phyloP scores from a whole-genome alignment of 139 green algal species.

The Chlorella sp. region DNA sequence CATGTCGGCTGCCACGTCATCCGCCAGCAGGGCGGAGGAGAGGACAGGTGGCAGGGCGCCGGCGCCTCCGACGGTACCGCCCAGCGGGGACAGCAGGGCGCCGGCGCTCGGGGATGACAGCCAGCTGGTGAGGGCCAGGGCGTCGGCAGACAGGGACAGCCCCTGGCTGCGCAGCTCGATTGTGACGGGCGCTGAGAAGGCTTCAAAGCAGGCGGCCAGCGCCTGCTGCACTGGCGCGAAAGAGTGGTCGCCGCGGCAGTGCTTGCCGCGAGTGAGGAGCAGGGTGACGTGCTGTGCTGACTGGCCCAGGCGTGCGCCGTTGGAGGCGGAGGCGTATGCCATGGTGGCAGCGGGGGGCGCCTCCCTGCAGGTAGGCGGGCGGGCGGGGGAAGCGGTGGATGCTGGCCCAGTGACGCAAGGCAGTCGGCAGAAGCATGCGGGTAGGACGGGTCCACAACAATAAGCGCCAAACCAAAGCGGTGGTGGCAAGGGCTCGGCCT shows the following conservation, averaged over 20 bases:
- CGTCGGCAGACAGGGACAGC: slow-evolving; percentile 31
- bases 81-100: slow-evolving; percentile 26
- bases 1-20: slow-evolving; percentile 32
- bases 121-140: slow-evolving; percentile 31
- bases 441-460: too few relatives aligned
- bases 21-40: slow-evolving; percentile 40
- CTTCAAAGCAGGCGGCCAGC: slow-evolving; percentile 3
- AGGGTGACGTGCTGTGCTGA: slow-evolving; percentile 10
- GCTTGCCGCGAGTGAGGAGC: slow-evolving; percentile 36
- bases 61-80: neutral
- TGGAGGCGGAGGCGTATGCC: neutral
- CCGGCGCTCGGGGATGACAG: neutral
- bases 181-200: slow-evolving; percentile 34
- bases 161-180: neutral
- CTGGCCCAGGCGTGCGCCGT: neutral
- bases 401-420: too few relatives aligned
- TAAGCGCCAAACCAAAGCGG: too few relatives aligned
- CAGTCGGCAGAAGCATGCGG: too few relatives aligned
- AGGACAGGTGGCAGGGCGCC: neutral
- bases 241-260: slow-evolving; percentile 26
- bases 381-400: too few relatives aligned
- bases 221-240: neutral
- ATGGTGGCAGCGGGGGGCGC: slow-evolving; percentile 3
- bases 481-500: too few relatives aligned
- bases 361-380: slow-evolving; percentile 22